Evolutionary conservation across 2,329 filamentous ascomycete genomes (phyloP).

Genomic region (Colletotrichum gigasporum): DNA sequence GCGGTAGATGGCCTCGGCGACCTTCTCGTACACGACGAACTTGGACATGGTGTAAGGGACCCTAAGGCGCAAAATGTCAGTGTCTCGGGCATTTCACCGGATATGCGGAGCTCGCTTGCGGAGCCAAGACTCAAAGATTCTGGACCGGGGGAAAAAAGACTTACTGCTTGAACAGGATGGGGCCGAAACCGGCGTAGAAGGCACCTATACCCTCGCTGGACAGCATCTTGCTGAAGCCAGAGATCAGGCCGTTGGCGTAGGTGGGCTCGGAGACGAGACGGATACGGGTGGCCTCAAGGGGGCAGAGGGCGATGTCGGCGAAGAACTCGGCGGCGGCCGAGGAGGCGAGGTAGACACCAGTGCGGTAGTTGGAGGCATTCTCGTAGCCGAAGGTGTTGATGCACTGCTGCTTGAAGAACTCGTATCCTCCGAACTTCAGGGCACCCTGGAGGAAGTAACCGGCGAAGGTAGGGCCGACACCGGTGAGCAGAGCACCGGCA

Average conservation of each 20-base stretch:
- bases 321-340: slow-evolving; percentile 74
- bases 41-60: slow-evolving; percentile 95
- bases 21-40: slow-evolving; percentile 94
- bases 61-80: slow-evolving; percentile 51
- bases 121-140: background rate
- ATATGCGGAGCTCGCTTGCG: too few species aligned
- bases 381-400: slow-evolving; percentile 84
- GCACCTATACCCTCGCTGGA: slow-evolving; percentile 84
- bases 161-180: slow-evolving; percentile 84
- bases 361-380: slow-evolving; percentile 80
- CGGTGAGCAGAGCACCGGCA: slow-evolving; percentile 85
- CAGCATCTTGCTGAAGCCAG: slow-evolving; percentile 84
- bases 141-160: slow-evolving; percentile 38
- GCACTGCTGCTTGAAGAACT: slow-evolving; percentile 94
- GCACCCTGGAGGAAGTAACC: slow-evolving; percentile 96
- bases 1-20: slow-evolving; percentile 77
- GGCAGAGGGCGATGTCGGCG: slow-evolving; percentile 86
- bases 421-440: slow-evolving; percentile 94
- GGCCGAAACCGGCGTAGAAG: slow-evolving; percentile 92
- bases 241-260: slow-evolving; percentile 82
- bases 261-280: slow-evolving; percentile 89
- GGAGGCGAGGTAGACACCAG: slow-evolving; percentile 81
- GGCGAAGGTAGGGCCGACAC: slow-evolving; percentile 84
- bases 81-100: too few species aligned
- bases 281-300: slow-evolving; percentile 92